Evolutionary conservation across 106 monocot species (phyloP), one percentile per base, ranked within the genome.

Genomic region (Chionographis japonica): DNA sequence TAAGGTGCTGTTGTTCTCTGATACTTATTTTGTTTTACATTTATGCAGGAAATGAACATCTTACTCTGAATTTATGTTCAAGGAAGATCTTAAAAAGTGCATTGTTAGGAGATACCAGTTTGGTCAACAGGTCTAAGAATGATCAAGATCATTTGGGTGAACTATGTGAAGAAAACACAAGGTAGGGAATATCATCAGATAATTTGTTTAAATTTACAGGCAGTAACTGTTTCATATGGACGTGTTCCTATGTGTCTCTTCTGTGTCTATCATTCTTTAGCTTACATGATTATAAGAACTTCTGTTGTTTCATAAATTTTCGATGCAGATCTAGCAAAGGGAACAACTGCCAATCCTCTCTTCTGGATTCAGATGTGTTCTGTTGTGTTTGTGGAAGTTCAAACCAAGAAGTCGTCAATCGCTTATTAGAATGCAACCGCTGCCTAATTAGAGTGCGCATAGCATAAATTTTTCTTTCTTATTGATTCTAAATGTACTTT

Each of bases 361-460:
- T 71, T 66, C 59, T 54, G 6, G 61, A 67, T 75, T 79, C 67
- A 50, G 83, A 86, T 85, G 74, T 74, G 66, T 85, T 80, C 40
- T 95, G 95, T 64, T 91, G 83, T 84, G 95, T 95, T 50, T 95
- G 95, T 75, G 79, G 88, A 77, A 78, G 85, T 64, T 86, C 88
- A 54, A 82, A 77, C 17, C 81, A 84, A 77, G 91, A 95, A 53
- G 70, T 81, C 39, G 57, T 50, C 59, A 88, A 91, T 75, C 62
- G 37, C 16, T 61, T 95, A 52, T 62, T 95, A 61, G 79, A 82
- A 65, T 95, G 95, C 74, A 71, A 62, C 50, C 60, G 71, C 11
- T 95, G 95, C 78, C 70, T 57, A 11, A 86, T 95, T 66, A 91
- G 36, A 71, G 95, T 95, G 18, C 68, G 72, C 79, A 20, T 13